Evolutionary conservation across 257 asterid genomes (phyloP).

Genomic region (Perilla frutescens): DNA sequence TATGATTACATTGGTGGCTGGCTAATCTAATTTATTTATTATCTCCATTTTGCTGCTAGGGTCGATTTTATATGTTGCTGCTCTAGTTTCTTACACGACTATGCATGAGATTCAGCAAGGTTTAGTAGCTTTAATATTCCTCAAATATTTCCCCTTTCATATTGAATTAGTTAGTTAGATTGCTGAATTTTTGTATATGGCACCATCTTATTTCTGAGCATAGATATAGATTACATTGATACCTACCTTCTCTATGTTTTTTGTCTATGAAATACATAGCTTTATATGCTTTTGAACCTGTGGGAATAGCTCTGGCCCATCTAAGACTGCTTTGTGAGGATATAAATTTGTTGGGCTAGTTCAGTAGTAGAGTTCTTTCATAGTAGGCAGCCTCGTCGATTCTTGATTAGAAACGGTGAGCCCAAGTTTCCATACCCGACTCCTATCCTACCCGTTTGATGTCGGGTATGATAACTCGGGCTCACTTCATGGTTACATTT

Average conservation of each 20-base stretch:
- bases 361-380: background rate
- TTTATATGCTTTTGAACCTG: slow-evolving; percentile 15
- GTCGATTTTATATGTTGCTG: slow-evolving; percentile 23
- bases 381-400: background rate
- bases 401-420: slow-evolving; percentile 7
- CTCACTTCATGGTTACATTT: background rate
- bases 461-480: background rate
- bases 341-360: slow-evolving; percentile 19
- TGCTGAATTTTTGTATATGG: slow-evolving; percentile 32
- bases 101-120: slow-evolving; percentile 33
- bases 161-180: slow-evolving; percentile 27
- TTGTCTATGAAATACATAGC: slow-evolving; percentile 9
- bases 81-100: slow-evolving; percentile 21
- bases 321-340: background rate
- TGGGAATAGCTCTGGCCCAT: slow-evolving; percentile 3
- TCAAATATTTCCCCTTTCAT: slow-evolving; percentile 14
- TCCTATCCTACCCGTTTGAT: background rate
- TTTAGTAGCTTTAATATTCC: slow-evolving; percentile 3
- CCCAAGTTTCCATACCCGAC: background rate
- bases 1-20: slow-evolving; percentile 24
- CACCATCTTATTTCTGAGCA: slow-evolving; percentile 17
- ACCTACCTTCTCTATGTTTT: background rate
- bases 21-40: slow-evolving; percentile 41
- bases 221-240: slow-evolving; percentile 29
- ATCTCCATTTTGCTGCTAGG: slow-evolving; percentile 31